Conservation (phyloP, 768 basidiomycete species). For the Fomitopsis pulvina region DNA sequence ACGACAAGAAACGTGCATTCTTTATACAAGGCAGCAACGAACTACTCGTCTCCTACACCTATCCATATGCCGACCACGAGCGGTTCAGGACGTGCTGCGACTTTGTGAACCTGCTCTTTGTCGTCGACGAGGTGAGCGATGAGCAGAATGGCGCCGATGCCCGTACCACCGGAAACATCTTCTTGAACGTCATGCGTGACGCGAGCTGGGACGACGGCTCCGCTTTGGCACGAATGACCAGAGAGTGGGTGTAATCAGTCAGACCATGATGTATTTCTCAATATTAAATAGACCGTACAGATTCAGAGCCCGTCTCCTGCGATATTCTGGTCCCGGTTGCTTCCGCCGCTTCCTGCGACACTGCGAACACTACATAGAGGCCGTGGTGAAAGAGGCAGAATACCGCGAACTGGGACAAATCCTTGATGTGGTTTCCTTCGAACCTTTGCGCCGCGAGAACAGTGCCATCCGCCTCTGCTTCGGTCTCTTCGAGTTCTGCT, state of each 20-base stretch:
- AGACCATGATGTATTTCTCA: neutral
- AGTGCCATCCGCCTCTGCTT: slow-evolving; percentile 66
- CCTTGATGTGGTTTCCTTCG: slow-evolving; percentile 47
- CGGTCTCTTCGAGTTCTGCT: slow-evolving; percentile 56
- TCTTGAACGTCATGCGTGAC: slow-evolving; percentile 49
- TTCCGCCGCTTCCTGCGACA: slow-evolving; percentile 46
- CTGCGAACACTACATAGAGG: slow-evolving; percentile 51
- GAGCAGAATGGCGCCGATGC: slow-evolving; percentile 59
- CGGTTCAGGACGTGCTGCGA: slow-evolving; percentile 59
- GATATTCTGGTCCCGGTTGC: slow-evolving; percentile 38
- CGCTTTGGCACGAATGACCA: slow-evolving; percentile 52
- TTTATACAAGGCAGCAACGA: slow-evolving; percentile 61
- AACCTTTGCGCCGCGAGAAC: slow-evolving; percentile 58
- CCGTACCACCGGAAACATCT: slow-evolving; percentile 45
- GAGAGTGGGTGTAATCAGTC: slow-evolving; percentile 39
- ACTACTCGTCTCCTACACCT: slow-evolving; percentile 57
- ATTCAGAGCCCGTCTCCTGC: slow-evolving; percentile 48
- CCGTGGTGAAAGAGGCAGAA: slow-evolving; percentile 54
- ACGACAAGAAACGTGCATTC: slow-evolving; percentile 53
- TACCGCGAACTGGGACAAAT: slow-evolving; percentile 55
- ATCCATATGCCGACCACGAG: slow-evolving; percentile 53
- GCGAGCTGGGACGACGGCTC: slow-evolving; percentile 52
- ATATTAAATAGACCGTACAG: slow-evolving; percentile 31
- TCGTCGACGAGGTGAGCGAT: slow-evolving; percentile 65
- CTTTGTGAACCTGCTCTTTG: slow-evolving; percentile 48